A percentile compares a stretch with the other conserved stretches of the same genome.
Conservation (phyloP, 2,329 filamentous ascomycete species). For the Fusarium newnesense region DNA sequence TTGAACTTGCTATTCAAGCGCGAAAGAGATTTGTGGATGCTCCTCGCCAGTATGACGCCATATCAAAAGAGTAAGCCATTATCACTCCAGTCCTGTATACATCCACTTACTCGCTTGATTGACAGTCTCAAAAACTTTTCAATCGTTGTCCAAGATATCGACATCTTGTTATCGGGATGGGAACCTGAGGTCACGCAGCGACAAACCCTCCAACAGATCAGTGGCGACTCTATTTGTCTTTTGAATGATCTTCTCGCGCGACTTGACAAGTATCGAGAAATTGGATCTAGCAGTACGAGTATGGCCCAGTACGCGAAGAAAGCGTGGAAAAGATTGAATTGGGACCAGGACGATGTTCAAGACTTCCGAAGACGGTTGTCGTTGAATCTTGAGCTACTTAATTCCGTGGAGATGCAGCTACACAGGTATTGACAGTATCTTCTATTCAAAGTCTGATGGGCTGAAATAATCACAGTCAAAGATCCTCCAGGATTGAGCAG, state of each 20-base stretch:
- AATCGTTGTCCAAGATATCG: background rate
- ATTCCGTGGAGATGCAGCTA: background rate
- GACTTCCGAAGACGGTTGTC: background rate
- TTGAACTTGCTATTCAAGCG: background rate
- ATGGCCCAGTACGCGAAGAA: background rate
- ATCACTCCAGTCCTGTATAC: background rate
- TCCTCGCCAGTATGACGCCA: background rate
- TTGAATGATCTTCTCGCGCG: background rate
- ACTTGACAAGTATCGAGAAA: background rate
- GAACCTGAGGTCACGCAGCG: background rate
- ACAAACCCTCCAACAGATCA: background rate
- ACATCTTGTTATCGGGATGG: background rate
- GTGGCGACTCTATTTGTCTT: background rate
- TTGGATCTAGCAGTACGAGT: background rate
- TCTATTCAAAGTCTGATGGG: background rate
- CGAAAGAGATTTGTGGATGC: background rate
- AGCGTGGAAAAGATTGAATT: background rate
- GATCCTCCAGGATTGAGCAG: background rate
- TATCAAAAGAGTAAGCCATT: background rate
- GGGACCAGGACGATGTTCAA: background rate
- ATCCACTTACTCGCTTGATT: background rate
- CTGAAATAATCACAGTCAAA: background rate
- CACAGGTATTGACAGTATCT: fast-evolving
- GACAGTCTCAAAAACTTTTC: background rate
- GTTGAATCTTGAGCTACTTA: fast-evolving